phyloP scores from a whole-genome alignment of 192 early-diverging fungal species.

The Funneliformis geosporum region DNA sequence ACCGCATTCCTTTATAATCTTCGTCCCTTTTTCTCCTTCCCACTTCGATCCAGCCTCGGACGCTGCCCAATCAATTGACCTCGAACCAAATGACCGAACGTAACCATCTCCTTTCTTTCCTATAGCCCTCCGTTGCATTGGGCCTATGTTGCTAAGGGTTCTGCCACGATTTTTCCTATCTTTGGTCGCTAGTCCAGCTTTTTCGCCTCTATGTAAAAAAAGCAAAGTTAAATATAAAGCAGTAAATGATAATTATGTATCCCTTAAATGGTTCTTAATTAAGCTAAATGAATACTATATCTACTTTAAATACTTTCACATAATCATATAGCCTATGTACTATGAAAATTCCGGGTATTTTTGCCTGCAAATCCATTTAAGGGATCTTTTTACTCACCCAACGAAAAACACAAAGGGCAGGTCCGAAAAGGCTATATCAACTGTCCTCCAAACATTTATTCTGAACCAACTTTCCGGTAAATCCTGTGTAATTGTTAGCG shows the following conservation, averaged over 20 bases:
- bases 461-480: conserved; percentile 13
- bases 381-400: conserved; percentile 28
- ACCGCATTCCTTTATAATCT: no score
- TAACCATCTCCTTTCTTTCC: conserved; percentile 25
- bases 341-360: no score
- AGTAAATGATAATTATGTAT: no score
- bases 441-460: conserved; percentile 10
- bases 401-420: background rate
- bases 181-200: conserved; percentile 12
- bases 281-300: no score
- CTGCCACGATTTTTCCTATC: conserved; percentile 15
- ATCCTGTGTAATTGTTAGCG: conserved; percentile 10
- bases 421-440: conserved; percentile 30
- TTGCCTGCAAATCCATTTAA: no score
- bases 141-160: conserved; percentile 9
- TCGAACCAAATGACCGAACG: conserved; percentile 10
- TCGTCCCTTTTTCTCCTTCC: background rate
- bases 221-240: no score
- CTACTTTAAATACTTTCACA: no score
- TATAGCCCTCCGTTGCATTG: conserved; percentile 4
- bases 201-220: conserved; percentile 20
- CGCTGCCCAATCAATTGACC: conserved; percentile 18
- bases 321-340: no score
- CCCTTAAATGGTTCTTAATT: no score
- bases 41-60: conserved; percentile 23